These are phyloP conservation scores for Colletotrichum theobromicola DNA, from an alignment of 2,329 filamentous ascomycete genomes.

Conservation along the genomic window DNA sequence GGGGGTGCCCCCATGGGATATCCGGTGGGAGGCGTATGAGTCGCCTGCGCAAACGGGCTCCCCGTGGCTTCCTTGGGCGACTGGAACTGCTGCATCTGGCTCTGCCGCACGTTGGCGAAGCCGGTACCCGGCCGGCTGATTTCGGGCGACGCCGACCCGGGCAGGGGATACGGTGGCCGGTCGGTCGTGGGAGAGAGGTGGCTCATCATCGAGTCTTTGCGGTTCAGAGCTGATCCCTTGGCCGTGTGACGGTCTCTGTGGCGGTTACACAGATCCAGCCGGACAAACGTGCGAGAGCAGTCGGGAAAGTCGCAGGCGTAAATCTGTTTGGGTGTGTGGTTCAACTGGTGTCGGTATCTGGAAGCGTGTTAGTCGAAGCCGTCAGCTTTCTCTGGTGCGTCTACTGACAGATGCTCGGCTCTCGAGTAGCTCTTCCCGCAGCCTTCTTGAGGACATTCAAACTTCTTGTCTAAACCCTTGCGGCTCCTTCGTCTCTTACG, in stretches of 20 bases:
- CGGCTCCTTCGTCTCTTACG: slow-evolving; percentile 73
- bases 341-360: slow-evolving; percentile 88
- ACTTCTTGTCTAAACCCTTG: slow-evolving; percentile 81
- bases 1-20: slow-evolving; percentile 31
- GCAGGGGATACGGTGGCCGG: slow-evolving; percentile 43
- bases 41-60: slow-evolving; percentile 53
- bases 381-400: slow-evolving; percentile 36
- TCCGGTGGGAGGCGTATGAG: slow-evolving; percentile 44
- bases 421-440: slow-evolving; percentile 97
- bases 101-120: slow-evolving; percentile 44
- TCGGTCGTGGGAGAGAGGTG: slow-evolving; percentile 51
- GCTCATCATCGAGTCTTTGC: slow-evolving; percentile 71
- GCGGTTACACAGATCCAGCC: slow-evolving; percentile 88
- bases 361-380: slow-evolving; percentile 26
- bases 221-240: slow-evolving; percentile 77
- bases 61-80: slow-evolving; percentile 48
- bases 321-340: slow-evolving; percentile 94
- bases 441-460: slow-evolving; percentile 82
- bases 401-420: slow-evolving; percentile 81
- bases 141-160: slow-evolving; percentile 53
- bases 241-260: slow-evolving; percentile 83
- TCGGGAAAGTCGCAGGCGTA: slow-evolving; percentile 93
- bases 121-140: slow-evolving; percentile 47
- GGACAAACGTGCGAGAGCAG: slow-evolving; percentile 88
- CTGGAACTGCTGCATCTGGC: slow-evolving; percentile 50